These are phyloP conservation scores for Rosa lucieae DNA, from an alignment of 306 rosid species.

Conservation along the genomic window DNA sequence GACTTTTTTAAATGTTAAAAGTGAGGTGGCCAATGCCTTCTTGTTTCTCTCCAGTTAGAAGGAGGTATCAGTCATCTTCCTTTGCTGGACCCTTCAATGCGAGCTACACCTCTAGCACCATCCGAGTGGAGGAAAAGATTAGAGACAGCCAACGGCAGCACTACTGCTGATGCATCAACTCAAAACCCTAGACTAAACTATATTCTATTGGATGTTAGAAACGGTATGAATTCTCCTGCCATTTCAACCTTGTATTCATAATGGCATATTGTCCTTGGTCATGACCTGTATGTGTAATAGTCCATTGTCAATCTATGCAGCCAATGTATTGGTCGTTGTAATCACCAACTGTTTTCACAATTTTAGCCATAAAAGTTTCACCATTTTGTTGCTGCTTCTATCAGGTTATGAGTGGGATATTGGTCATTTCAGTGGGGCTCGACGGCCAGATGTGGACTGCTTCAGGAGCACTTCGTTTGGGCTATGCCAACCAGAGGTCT, in stretches of 20 bases:
- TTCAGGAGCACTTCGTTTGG: slow-evolving; percentile 96
- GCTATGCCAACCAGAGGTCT: slow-evolving; percentile 64
- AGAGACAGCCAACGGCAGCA: slow-evolving; percentile 36
- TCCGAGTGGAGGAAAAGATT: slow-evolving; percentile 76
- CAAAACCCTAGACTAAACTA: slow-evolving; percentile 28
- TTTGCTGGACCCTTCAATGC: slow-evolving; percentile 73
- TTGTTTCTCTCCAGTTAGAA: slow-evolving; percentile 53
- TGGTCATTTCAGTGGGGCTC: slow-evolving; percentile 84
- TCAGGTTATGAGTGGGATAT: slow-evolving; percentile 98
- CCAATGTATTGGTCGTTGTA: slow-evolving; percentile 1
- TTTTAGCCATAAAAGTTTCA: slow-evolving; percentile 30
- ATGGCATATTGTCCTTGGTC: neutral
- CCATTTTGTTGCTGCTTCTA: slow-evolving; percentile 28
- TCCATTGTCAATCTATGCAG: neutral
- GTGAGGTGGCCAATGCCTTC: neutral
- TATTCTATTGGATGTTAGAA: slow-evolving; percentile 79
- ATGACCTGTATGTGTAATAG: neutral
- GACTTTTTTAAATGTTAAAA: neutral
- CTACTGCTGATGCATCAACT: slow-evolving; percentile 31
- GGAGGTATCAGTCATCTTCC: slow-evolving; percentile 79
- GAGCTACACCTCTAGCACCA: slow-evolving; percentile 73
- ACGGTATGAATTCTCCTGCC: slow-evolving; percentile 34
- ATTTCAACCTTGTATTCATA: neutral
- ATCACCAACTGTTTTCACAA: slow-evolving; percentile 2
- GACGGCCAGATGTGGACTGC: slow-evolving; percentile 81